Conservation (phyloP, 1,139 yeast species). For the Taphrina deformans region DNA sequence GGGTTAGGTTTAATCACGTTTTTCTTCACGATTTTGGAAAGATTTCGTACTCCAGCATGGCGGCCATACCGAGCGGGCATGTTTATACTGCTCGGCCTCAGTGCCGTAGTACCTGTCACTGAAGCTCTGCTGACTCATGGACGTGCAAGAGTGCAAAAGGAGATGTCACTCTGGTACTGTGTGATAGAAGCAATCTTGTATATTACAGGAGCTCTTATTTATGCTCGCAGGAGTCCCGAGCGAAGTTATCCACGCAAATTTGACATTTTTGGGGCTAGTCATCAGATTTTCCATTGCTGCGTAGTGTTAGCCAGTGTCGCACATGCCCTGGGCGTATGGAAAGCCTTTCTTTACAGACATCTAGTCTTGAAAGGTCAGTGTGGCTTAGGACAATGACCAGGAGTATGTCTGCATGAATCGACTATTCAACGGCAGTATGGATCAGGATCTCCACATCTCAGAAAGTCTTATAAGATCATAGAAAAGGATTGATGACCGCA, state of each 20-base stretch:
- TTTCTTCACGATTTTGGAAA: conserved; percentile 61
- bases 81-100: conserved; percentile 78
- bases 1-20: conserved; percentile 64
- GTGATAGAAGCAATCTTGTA: conserved; percentile 69
- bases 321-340: conserved; percentile 68
- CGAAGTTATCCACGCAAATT: conserved; percentile 57
- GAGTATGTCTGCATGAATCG: too few relatives aligned
- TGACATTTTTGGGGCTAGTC: conserved; percentile 55
- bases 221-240: conserved; percentile 80
- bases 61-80: conserved; percentile 74
- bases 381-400: too few relatives aligned
- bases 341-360: conserved; percentile 53
- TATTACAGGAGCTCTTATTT: conserved; percentile 73
- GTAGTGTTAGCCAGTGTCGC: conserved; percentile 80
- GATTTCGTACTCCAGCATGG: conserved; percentile 68
- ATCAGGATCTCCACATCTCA: too few relatives aligned
- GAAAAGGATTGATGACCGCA: too few relatives aligned
- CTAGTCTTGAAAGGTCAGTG: conserved; percentile 20
- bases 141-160: conserved; percentile 51
- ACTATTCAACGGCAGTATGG: too few relatives aligned
- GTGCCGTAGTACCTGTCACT: conserved; percentile 70
- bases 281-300: conserved; percentile 79
- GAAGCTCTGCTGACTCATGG: conserved; percentile 53
- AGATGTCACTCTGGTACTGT: conserved; percentile 64
- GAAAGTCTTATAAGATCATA: too few relatives aligned